Evolutionary conservation across 345 rosid species (phyloP).

Genomic region (Camelina hispida): DNA sequence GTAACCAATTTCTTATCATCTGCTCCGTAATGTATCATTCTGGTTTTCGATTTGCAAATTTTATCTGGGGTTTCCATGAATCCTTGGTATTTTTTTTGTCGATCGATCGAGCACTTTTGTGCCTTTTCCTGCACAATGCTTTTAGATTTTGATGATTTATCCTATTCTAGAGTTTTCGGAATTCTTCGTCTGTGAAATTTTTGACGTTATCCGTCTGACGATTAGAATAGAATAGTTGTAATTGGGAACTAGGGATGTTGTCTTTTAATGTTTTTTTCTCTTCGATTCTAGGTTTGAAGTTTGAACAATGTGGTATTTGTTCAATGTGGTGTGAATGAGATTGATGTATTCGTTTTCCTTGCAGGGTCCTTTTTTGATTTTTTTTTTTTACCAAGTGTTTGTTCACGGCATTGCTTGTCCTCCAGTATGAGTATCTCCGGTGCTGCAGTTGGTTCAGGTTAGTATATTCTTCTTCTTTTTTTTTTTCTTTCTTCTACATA

Average conservation of each 20-base stretch:
- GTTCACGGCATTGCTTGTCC: slow-evolving; percentile 22
- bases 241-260: background rate
- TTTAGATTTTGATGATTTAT: background rate
- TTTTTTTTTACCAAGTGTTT: background rate
- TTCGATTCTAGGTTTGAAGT: slow-evolving; percentile 5
- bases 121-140: background rate
- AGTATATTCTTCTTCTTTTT: slow-evolving; percentile 32
- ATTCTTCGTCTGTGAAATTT: slow-evolving; percentile 9
- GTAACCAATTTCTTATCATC: background rate
- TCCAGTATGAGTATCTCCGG: slow-evolving; percentile 77
- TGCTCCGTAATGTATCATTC: background rate
- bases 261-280: background rate
- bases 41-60: background rate
- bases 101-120: slow-evolving; percentile 5
- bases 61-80: slow-evolving; percentile 8
- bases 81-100: slow-evolving; percentile 11
- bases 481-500: background rate
- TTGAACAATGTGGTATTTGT: background rate
- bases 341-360: background rate
- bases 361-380: slow-evolving; percentile 7
- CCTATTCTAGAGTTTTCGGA: slow-evolving; percentile 5
- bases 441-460: slow-evolving; percentile 71
- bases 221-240: slow-evolving; percentile 10
- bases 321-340: background rate
- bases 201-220: background rate